phyloP scores from a whole-genome alignment of 108 stramenopile genomes.

The Nitzschia sp. region DNA sequence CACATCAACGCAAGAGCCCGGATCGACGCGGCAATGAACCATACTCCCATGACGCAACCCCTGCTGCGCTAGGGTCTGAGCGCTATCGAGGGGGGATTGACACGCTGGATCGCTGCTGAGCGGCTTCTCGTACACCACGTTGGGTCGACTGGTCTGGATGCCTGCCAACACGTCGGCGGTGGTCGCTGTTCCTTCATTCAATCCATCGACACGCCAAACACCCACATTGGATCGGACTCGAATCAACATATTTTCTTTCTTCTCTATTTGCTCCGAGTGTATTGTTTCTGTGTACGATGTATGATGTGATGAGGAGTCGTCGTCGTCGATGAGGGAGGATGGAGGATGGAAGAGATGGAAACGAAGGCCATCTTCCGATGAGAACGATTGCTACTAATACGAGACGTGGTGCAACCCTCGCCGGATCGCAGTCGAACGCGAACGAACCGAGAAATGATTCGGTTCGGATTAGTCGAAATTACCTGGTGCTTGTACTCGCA shows the following conservation, averaged over 20 bases:
- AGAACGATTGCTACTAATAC: background rate
- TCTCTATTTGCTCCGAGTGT: background rate
- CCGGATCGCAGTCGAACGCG: background rate
- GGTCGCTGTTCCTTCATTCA: slow-evolving; percentile 44
- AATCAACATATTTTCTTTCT: slow-evolving; percentile 54
- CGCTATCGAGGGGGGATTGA: slow-evolving; percentile 43
- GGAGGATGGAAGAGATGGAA: too few species aligned
- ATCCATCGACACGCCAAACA: slow-evolving; percentile 72
- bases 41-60: slow-evolving; percentile 66
- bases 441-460: background rate
- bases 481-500: too few species aligned
- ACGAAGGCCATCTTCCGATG: background rate
- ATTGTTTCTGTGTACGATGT: background rate
- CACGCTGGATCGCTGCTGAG: slow-evolving; percentile 66
- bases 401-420: too few species aligned
- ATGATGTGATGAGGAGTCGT: too few species aligned
- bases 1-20: slow-evolving; percentile 48
- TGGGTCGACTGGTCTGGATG: slow-evolving; percentile 65
- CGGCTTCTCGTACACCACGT: slow-evolving; percentile 70
- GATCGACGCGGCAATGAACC: slow-evolving; percentile 85
- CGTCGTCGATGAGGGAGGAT: too few species aligned
- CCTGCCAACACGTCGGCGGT: slow-evolving; percentile 44
- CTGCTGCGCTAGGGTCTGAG: slow-evolving; percentile 29
- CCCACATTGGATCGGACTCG: slow-evolving; percentile 87
- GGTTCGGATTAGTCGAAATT: too few species aligned